phyloP scores from a whole-genome alignment of 805 yeast genomes.

The Wickerhamomyces bisporus region DNA sequence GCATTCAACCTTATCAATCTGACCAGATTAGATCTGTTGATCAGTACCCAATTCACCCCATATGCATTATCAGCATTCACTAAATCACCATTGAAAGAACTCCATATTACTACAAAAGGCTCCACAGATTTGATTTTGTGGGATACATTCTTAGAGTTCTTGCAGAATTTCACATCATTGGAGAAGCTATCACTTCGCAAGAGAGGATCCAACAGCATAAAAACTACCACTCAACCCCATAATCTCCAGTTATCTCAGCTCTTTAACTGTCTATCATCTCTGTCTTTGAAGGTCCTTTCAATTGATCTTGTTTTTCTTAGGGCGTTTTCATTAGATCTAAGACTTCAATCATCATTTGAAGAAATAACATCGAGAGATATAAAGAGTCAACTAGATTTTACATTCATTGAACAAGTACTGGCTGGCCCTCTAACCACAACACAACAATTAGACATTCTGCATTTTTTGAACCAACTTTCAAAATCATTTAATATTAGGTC shows the following conservation, averaged over 20 bases:
- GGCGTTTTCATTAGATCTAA: not conserved
- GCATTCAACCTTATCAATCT: not conserved
- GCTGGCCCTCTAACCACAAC: slow-evolving; percentile 10
- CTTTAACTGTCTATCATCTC: not conserved
- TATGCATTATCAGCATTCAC: not conserved
- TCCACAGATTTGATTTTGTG: not conserved
- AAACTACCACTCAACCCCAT: not conserved
- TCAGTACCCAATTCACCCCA: slow-evolving; percentile 4
- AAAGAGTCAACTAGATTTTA: slow-evolving; percentile 2
- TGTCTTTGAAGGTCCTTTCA: not conserved
- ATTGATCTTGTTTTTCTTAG: slow-evolving; percentile 7
- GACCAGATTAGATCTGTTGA: slow-evolving; percentile 11
- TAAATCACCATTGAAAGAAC: slow-evolving; percentile 5
- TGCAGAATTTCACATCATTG: not conserved
- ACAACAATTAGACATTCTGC: not conserved
- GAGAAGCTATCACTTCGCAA: slow-evolving; percentile 5
- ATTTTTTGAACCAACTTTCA: slow-evolving; percentile 3
- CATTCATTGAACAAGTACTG: slow-evolving; percentile 13
- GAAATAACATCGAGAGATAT: not conserved
- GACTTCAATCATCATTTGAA: not conserved
- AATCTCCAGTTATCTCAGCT: slow-evolving; percentile 1
- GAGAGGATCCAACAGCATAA: not conserved
- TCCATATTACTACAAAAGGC: slow-evolving; percentile 8
- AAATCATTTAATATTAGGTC: slow-evolving; percentile 1
- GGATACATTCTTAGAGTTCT: not conserved